Base-by-base conservation (phyloP, 129 eudicot species). In the Scalesia atractyloides region DNA sequence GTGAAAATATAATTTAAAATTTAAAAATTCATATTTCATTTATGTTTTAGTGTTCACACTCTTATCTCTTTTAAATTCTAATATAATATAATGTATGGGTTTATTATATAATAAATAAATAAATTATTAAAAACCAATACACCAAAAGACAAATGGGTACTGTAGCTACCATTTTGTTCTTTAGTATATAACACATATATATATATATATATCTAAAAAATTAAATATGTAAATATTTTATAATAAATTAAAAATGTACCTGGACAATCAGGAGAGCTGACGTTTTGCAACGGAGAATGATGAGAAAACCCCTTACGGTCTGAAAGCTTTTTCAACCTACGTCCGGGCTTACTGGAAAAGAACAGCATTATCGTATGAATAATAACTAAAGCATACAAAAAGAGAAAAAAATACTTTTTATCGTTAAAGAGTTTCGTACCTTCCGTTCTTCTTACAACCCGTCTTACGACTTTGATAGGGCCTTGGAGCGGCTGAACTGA, bases 271-370 rank as follows among this genome's bases (percentile, higher is more conserved):
- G 82, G 68, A 24, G 88, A 83, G 52, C 85, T 79, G 67, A 83
- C 76, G 66, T 70, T 82, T 22, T 82, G 79, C 76, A 85, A 65
- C 76, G 84, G 83, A 44, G 87, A 82, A 41, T 74, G 80, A 75
- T 83, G 87, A 59, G 93, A 81, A 79, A 84, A 71, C 66, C 89
- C 86, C 81, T 92, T 92, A 71, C 88, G 91, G 17, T 91, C 96
- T 30, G 88, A 78, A 33, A 82, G 80, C 86, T 84, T 89, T 80
- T 86, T 92, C 68, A 89, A 74, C 76, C 91, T 86, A 66, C 89
- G 88, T 36, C 88, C 97, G 4, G 91, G 75, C 77, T 92, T 89
- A 78, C 96, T 92, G 75, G 52, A 22, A 83, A 68, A 70, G 9
- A 53, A 70, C 64, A 53, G 9, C 50, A 70, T 66, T 7, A 22